Conservation (phyloP, 2,329 filamentous ascomycete genomes). For the Chrysosporium keratinophilum region DNA sequence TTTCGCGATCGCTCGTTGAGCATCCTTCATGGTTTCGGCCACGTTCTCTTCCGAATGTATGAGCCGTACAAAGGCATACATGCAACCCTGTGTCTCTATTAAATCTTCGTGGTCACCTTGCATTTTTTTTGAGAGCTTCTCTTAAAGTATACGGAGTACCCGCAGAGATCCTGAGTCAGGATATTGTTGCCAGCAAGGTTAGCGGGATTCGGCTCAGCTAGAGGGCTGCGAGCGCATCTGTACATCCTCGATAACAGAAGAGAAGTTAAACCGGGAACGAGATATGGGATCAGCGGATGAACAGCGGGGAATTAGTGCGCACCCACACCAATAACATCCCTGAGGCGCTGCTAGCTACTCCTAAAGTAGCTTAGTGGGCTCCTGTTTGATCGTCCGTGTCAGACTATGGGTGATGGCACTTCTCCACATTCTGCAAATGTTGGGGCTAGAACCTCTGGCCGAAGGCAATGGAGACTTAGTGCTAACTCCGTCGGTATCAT, state of each 20-base stretch:
- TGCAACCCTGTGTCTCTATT: too few species aligned
- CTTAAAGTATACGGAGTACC: not conserved
- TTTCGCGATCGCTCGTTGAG: not conserved
- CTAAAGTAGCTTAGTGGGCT: conserved; percentile 5
- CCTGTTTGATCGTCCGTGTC: conserved; percentile 13
- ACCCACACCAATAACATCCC: conserved; percentile 4
- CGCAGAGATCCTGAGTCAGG: not conserved
- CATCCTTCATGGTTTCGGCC: not conserved
- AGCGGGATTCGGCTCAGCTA: not conserved
- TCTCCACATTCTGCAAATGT: conserved; percentile 1
- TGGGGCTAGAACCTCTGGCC: conserved; percentile 4
- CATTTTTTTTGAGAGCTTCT: not conserved
- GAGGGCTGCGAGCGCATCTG: not conserved
- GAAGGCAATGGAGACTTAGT: not conserved
- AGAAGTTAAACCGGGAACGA: not conserved
- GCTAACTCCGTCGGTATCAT: not conserved
- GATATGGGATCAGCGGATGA: not conserved
- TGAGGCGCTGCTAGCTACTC: conserved; percentile 2
- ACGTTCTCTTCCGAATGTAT: not conserved
- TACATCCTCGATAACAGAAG: not conserved
- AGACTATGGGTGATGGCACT: conserved; percentile 1
- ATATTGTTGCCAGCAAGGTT: not conserved
- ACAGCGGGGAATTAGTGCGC: conserved; percentile 3
- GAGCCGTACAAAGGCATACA: too few species aligned
- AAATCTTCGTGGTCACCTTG: too few species aligned